Conservation (phyloP, 2,329 filamentous ascomycete genomes). For the Colletotrichum tanaceti region DNA sequence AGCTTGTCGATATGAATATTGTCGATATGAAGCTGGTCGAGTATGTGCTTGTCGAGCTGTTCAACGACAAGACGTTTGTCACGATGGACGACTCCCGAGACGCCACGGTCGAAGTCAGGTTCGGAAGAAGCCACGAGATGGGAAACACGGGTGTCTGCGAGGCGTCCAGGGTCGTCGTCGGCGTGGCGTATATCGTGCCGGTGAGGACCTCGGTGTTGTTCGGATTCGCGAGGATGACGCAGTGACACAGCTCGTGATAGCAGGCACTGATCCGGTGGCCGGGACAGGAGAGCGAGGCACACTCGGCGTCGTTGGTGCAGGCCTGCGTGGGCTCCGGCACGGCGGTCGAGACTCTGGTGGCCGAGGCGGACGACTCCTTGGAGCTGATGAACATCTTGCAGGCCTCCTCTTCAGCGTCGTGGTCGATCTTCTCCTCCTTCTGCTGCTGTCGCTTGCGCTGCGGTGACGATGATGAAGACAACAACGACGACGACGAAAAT, state of each 20-base stretch:
- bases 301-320: conserved; percentile 8
- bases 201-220: background rate
- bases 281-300: conserved; percentile 10
- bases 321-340: conserved; percentile 8
- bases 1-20: background rate
- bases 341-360: background rate
- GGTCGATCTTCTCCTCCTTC: too few species aligned
- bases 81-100: background rate
- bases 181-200: background rate
- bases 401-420: background rate
- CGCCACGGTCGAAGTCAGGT: background rate
- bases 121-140: background rate
- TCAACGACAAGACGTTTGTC: background rate
- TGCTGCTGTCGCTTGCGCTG: too few species aligned
- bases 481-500: too few species aligned
- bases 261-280: background rate
- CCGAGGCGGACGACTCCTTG: background rate
- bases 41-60: background rate
- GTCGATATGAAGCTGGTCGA: background rate
- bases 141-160: background rate
- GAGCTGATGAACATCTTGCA: conserved; percentile 4
- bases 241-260: conserved; percentile 12
- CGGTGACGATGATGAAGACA: too few species aligned
- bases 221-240: conserved; percentile 1
- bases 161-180: background rate